phyloP scores from a whole-genome alignment of 176 grass and related monocot genomes.

The Juncus inflexus region DNA sequence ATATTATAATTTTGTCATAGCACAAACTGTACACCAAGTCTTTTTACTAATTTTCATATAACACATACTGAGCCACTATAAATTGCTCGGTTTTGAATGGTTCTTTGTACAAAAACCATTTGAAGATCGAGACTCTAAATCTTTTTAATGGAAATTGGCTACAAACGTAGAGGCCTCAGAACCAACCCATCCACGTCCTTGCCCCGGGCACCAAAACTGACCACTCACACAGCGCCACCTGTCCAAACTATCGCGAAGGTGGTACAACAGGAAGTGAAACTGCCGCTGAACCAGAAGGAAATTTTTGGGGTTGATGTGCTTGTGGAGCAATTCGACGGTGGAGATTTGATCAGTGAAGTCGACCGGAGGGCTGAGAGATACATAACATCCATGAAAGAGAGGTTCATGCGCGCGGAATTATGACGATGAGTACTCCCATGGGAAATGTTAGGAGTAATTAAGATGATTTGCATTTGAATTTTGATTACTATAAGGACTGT shows the following conservation, averaged over 20 bases:
- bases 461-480: neutral
- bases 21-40: no score
- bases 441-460: neutral
- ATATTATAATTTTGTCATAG: no score
- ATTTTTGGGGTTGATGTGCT: constrained; percentile 8
- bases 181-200: constrained; percentile 23
- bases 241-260: constrained; percentile 4
- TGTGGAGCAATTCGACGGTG: constrained; percentile 13
- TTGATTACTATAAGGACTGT: neutral
- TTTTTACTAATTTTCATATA: no score
- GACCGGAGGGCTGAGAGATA: constrained; percentile 15
- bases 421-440: no score
- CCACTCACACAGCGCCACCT: neutral
- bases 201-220: constrained; percentile 22
- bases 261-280: neutral
- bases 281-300: constrained; percentile 6
- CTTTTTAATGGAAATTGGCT: constrained; percentile 14
- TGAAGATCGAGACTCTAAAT: no score
- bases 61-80: no score
- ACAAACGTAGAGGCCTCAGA: constrained; percentile 26
- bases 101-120: no score
- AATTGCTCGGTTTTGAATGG: no score
- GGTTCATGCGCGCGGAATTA: constrained; percentile 16
- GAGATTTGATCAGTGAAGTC: constrained; percentile 21
- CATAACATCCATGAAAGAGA: constrained; percentile 22